A percentile compares a stretch with the other conserved stretches of the same genome.
Conservation (phyloP, 2,329 filamentous ascomycete species). For the Aspergillus ibericus region DNA sequence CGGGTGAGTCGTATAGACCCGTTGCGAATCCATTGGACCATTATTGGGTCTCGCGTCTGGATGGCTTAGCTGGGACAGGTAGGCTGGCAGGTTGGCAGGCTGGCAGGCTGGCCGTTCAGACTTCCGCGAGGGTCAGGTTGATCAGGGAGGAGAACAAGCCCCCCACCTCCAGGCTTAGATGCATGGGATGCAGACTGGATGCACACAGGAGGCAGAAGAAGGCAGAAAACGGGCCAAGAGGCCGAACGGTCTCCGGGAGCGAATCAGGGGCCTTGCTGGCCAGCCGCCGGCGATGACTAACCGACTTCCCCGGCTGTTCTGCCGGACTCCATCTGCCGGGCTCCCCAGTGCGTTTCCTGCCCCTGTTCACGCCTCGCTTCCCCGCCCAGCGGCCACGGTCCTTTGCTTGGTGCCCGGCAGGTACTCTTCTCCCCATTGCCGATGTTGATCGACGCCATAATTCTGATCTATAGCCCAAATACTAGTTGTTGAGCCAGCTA, state of each 20-base stretch:
- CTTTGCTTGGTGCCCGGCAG: neutral
- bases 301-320: neutral
- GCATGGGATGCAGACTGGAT: neutral
- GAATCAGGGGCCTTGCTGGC: neutral
- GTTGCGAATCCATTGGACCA: neutral
- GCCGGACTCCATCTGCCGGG: neutral
- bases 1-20: neutral
- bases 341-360: no score
- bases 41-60: neutral
- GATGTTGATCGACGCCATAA: neutral
- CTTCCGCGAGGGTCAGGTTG: neutral
- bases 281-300: no score
- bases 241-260: neutral
- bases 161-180: neutral
- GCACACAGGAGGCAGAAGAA: neutral
- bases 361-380: neutral
- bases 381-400: neutral
- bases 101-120: neutral
- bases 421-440: neutral
- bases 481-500: no score
- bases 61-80: neutral
- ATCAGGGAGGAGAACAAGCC: neutral
- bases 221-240: neutral
- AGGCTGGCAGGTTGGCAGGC: neutral
- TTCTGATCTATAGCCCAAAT: no score